Evolutionary conservation across 805 yeast genomes (phyloP).

Genomic region (Pichia californica): DNA sequence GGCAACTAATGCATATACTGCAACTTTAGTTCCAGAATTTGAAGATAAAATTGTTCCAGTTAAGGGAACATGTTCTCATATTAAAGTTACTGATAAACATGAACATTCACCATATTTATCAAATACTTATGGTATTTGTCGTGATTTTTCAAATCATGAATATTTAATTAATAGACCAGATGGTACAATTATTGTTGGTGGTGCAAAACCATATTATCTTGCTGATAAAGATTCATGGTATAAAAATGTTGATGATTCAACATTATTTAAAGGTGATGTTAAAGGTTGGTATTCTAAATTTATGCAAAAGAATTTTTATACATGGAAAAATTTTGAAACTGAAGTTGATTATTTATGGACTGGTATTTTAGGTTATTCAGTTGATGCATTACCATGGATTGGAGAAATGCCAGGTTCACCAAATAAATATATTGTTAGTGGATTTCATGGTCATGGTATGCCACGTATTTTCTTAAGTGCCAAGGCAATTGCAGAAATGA

Average conservation of each 20-base stretch:
- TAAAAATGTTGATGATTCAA: constrained; percentile 31
- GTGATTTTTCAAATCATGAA: constrained; percentile 14
- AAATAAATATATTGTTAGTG: constrained; percentile 35
- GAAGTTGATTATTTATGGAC: constrained; percentile 34
- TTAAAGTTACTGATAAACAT: constrained; percentile 12
- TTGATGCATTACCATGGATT: constrained; percentile 36
- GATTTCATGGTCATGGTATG: constrained; percentile 49
- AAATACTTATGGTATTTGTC: constrained; percentile 28
- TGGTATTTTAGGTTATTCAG: constrained; percentile 42
- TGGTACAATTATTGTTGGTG: constrained; percentile 33
- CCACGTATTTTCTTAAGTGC: constrained; percentile 38
- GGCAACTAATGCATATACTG: constrained; percentile 30
- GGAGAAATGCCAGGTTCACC: constrained; percentile 32
- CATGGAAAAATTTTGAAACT: constrained; percentile 20
- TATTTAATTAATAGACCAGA: constrained; percentile 32
- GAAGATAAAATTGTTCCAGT: constrained; percentile 28
- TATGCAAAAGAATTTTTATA: constrained; percentile 25
- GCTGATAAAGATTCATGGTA: constrained; percentile 13
- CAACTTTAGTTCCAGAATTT: constrained; percentile 17
- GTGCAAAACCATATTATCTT: constrained; percentile 14
- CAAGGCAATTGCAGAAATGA: constrained; percentile 30
- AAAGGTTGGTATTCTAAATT: constrained; percentile 24
- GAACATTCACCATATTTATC: constrained; percentile 27
- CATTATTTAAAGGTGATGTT: constrained; percentile 19
- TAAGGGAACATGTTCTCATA: constrained; percentile 29